phyloP scores from a whole-genome alignment of 2,329 filamentous ascomycete species.

The Ascochyta koolunga region DNA sequence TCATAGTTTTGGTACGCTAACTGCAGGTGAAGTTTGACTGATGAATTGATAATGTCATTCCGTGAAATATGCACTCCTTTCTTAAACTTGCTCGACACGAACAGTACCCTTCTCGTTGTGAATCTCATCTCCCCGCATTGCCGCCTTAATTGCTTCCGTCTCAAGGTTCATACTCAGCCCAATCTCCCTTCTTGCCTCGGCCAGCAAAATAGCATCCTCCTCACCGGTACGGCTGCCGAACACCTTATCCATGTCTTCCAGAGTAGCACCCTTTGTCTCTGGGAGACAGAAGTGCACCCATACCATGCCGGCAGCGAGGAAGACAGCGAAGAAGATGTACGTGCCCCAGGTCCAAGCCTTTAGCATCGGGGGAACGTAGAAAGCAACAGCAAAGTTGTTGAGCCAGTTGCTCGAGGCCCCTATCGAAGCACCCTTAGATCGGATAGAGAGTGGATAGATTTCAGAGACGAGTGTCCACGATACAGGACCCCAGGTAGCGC shows the following conservation, averaged over 20 bases:
- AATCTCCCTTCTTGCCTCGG: constrained; percentile 33
- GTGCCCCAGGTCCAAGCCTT: constrained; percentile 43
- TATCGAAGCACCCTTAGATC: constrained; percentile 47
- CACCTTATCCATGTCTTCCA: constrained; percentile 41
- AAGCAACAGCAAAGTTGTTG: constrained; percentile 49
- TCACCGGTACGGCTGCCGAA: constrained; percentile 33
- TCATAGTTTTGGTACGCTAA: no score
- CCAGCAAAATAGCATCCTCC: constrained; percentile 37
- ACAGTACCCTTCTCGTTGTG: constrained; percentile 22
- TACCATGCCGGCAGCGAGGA: constrained; percentile 31
- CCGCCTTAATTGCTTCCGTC: constrained; percentile 29
- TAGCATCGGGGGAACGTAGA: constrained; percentile 45
- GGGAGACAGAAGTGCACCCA: constrained; percentile 37
- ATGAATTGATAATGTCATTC: background rate
- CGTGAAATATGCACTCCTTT: background rate
- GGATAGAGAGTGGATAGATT: constrained; percentile 46
- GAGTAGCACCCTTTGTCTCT: constrained; percentile 36
- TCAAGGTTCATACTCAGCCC: constrained; percentile 31
- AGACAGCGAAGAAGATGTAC: constrained; percentile 48
- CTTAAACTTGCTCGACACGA: constrained; percentile 27
- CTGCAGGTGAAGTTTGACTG: background rate
- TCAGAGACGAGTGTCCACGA: constrained; percentile 40
- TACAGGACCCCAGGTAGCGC: constrained; percentile 38
- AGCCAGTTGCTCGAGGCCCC: constrained; percentile 47
- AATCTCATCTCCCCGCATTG: constrained; percentile 21